These are phyloP conservation scores for Salpingoeca rosetta DNA, from an alignment of 78 protist species.

Conservation along the genomic window DNA sequence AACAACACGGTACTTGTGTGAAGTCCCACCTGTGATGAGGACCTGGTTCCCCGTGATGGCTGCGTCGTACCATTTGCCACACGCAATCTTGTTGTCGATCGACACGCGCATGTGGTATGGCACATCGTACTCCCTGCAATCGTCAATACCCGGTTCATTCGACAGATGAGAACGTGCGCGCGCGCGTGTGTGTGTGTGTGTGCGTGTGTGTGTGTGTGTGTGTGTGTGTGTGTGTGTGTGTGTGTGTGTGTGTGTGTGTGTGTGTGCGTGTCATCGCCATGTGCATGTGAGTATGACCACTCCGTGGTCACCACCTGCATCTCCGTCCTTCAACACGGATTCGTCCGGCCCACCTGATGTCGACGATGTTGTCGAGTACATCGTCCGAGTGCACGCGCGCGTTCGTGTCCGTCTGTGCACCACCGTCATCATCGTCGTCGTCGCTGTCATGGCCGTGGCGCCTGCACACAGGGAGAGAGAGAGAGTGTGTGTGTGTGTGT, in stretches of 20 bases:
- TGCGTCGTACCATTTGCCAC: conserved; percentile 57
- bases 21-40: no score
- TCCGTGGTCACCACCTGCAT: no score
- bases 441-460: no score
- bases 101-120: conserved; percentile 84
- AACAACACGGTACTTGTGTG: no score
- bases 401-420: no score
- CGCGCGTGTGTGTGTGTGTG: background rate
- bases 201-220: background rate
- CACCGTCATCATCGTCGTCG: no score
- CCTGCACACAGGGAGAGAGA: no score
- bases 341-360: no score
- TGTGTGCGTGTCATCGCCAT: no score
- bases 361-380: background rate
- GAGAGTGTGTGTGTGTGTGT: no score
- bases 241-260: conserved; percentile 5
- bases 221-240: conserved; percentile 13
- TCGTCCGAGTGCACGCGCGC: background rate
- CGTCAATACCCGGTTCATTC: conserved; percentile 40
- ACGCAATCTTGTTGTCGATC: conserved; percentile 67
- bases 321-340: no score
- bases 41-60: background rate
- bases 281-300: background rate
- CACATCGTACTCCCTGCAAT: conserved; percentile 96
- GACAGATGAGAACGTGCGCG: background rate